Percentiles rank a stretch among this genome's conserved stretches.
These are phyloP conservation scores for Mortierella sp. DNA, from an alignment of 371 early-diverging fungal species.

Conservation along the genomic window DNA sequence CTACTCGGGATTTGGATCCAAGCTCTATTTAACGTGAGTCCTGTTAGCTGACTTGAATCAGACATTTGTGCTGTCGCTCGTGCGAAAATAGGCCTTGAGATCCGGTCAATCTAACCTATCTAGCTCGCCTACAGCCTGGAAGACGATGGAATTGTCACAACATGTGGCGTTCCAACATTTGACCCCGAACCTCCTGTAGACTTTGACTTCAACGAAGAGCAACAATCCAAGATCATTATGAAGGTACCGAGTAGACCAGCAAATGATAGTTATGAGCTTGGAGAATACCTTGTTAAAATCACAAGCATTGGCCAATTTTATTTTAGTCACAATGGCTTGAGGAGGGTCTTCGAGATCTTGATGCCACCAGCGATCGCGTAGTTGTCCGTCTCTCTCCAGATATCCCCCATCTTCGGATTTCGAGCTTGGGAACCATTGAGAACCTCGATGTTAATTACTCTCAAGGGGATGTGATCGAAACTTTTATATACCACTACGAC, in stretches of 20 bases:
- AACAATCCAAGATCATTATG: conserved; percentile 28
- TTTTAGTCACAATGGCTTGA: conserved; percentile 44
- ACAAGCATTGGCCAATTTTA: background rate
- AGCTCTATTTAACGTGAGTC: conserved; percentile 31
- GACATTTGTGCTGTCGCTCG: too few species aligned
- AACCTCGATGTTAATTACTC: conserved; percentile 49
- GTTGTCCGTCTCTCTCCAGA: conserved; percentile 38
- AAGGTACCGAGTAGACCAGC: conserved; percentile 14
- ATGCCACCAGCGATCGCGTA: conserved; percentile 41
- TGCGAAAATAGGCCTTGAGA: too few species aligned
- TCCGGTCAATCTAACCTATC: too few species aligned
- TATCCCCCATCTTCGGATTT: conserved; percentile 42
- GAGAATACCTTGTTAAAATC: background rate
- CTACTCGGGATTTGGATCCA: conserved; percentile 37
- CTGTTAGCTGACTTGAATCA: too few species aligned
- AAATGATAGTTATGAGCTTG: too few species aligned
- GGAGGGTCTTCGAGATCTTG: conserved; percentile 42
- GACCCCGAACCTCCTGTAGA: conserved; percentile 40
- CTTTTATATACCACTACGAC: conserved; percentile 23
- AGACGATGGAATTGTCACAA: conserved; percentile 40
- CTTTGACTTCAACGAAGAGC: conserved; percentile 37
- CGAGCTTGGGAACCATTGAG: conserved; percentile 50
- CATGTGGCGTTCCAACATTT: conserved; percentile 42
- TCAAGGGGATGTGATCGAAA: conserved; percentile 44
- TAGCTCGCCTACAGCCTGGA: conserved; percentile 36